Evolutionary conservation across 164 flowering plant species (phyloP), one percentile per base, ranked within the genome.

Genomic region (Akebia trifoliata): DNA sequence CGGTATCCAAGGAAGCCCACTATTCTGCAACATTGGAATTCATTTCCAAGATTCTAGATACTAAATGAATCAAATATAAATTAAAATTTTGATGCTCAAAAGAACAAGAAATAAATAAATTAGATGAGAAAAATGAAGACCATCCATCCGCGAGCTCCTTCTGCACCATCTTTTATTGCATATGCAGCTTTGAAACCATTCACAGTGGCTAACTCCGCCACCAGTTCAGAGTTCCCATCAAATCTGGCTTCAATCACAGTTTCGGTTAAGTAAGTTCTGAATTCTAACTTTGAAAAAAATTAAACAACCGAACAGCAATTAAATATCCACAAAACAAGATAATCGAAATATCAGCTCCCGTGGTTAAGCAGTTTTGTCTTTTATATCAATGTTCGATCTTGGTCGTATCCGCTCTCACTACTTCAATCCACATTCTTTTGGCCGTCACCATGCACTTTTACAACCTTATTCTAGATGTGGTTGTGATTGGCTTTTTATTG

Each of bases 121-220:
- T 24, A 32, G 40, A 61, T 15, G 49, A 43, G 31, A 54, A 56
- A 54, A 60, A 39, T 9, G 44, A 56, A 65, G 47, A 93, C 99
- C 94, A 67, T 52, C 99, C 99, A 93, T 79, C 99, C 99, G 54
- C 85, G 78, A 39, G 90, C 71, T 63, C 99, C 99, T 79, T 93
- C 99, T 52, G 94, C 96, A 30, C 99, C 99, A 63, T 87, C 97
- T 79, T 81, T 90, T 31, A 93, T 84, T 25, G 87, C 95, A 70
- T 79, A 90, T 52, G 96, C 97, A 62, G 94, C 85, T 76, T 90
- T 93, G 75, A 90, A 93, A 60, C 97, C 97, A 72, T 93, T 90
- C 11, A 74, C 75, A 18, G 95, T 74, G 17, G 82, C 96, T 71
- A 93, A 71, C 69, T 93, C 99, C 0, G 99, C 97, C 34, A 93